Percentiles rank a stretch among this genome's conserved stretches.
phyloP scores from a whole-genome alignment of 1,284 basidiomycete species.

The Coriolopsis trogii region DNA sequence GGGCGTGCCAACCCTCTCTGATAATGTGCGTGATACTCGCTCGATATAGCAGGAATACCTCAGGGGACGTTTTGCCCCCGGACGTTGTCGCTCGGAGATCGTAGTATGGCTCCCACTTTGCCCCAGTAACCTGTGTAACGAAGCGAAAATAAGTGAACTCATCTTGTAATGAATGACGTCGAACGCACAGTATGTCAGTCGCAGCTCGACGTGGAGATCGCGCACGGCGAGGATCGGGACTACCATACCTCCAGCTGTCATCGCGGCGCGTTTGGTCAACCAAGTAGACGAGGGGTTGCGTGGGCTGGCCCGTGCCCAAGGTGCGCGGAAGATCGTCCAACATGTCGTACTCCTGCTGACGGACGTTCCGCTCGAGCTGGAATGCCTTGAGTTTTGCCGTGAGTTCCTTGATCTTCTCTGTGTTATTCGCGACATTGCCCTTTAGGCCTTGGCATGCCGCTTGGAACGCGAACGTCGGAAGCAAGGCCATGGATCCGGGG shows the following conservation, averaged over 20 bases:
- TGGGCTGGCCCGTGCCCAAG: background rate
- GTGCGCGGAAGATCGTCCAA: constrained; percentile 43
- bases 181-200: background rate
- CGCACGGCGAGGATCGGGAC: constrained; percentile 42
- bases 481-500: constrained; percentile 51
- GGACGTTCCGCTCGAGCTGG: constrained; percentile 40
- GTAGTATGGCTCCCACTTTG: constrained; percentile 57
- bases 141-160: background rate
- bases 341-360: constrained; percentile 43
- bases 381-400: constrained; percentile 38
- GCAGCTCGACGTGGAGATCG: constrained; percentile 40
- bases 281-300: constrained; percentile 39
- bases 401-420: constrained; percentile 40
- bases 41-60: constrained; percentile 55
- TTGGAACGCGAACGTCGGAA: constrained; percentile 43
- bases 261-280: constrained; percentile 38
- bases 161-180: background rate
- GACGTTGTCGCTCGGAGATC: constrained; percentile 56
- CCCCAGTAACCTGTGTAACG: constrained; percentile 50
- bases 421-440: constrained; percentile 24
- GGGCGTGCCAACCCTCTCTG: constrained; percentile 61
- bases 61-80: constrained; percentile 44
- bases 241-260: constrained; percentile 40
- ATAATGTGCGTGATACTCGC: constrained; percentile 56
- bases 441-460: constrained; percentile 23